Percentiles rank a stretch among this genome's conserved stretches.
Conservation (phyloP, 108 stramenopile species). For the Nitzschia sp. region DNA sequence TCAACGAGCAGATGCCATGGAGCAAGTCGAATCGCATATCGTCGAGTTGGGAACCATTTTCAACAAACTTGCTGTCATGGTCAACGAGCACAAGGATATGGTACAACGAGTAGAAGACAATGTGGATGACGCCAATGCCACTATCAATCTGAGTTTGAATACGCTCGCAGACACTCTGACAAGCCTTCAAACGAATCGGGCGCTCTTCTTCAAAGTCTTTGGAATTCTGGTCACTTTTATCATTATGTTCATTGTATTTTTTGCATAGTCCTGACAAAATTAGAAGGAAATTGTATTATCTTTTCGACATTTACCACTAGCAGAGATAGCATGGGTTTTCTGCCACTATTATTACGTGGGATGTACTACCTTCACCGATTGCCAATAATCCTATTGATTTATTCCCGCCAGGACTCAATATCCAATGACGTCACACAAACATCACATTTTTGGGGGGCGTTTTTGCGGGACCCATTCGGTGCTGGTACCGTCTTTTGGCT, state of each 20-base stretch:
- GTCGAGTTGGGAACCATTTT: constrained; percentile 88
- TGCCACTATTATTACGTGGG: too few species aligned
- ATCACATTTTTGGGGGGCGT: too few species aligned
- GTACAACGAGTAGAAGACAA: constrained; percentile 91
- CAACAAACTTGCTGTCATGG: constrained; percentile 88
- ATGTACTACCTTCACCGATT: too few species aligned
- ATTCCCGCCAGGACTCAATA: too few species aligned
- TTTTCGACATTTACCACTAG: too few species aligned
- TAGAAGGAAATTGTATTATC: too few species aligned
- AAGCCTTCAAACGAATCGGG: constrained; percentile 70
- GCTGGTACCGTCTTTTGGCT: too few species aligned
- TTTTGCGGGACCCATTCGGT: too few species aligned
- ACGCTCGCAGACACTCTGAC: constrained; percentile 79
- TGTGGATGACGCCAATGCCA: constrained; percentile 86
- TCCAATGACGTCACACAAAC: too few species aligned
- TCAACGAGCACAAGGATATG: constrained; percentile 86
- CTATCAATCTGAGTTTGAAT: constrained; percentile 73
- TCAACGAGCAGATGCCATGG: constrained; percentile 87
- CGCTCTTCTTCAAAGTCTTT: constrained; percentile 69
- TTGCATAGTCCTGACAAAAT: constrained; percentile 66
- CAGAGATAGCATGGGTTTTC: too few species aligned
- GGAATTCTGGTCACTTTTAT: constrained; percentile 81
- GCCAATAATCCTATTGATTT: too few species aligned
- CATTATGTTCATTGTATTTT: constrained; percentile 84
- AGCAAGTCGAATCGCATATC: constrained; percentile 81